Percentiles rank a stretch among this genome's conserved stretches.
These are phyloP conservation scores for Coniella vitis DNA, from an alignment of 2,329 filamentous ascomycete genomes.

Conservation along the genomic window DNA sequence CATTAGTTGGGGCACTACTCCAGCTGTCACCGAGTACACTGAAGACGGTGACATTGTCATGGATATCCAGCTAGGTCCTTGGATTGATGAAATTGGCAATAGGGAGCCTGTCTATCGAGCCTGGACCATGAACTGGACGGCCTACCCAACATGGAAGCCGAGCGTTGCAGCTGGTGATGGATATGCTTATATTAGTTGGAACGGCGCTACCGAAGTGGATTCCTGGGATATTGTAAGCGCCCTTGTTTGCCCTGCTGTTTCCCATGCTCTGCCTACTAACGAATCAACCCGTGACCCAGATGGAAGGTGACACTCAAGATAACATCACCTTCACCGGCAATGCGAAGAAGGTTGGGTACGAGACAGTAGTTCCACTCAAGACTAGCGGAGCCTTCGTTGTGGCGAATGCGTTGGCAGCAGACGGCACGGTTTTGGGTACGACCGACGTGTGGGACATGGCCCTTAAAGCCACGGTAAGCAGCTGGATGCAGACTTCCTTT, in stretches of 20 bases:
- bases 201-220: constrained; percentile 26
- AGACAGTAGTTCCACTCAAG: constrained; percentile 13
- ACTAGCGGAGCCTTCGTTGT: constrained; percentile 7
- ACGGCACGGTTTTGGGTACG: constrained; percentile 12
- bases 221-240: constrained; percentile 16
- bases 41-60: constrained; percentile 32
- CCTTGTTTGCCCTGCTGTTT: not conserved
- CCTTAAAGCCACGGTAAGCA: constrained; percentile 14
- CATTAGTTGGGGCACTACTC: constrained; percentile 39
- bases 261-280: not conserved
- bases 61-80: constrained; percentile 32
- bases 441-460: constrained; percentile 14
- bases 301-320: constrained; percentile 9
- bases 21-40: constrained; percentile 39
- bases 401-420: constrained; percentile 11
- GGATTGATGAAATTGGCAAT: constrained; percentile 8
- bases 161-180: constrained; percentile 14
- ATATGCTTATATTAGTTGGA: constrained; percentile 25
- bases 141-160: constrained; percentile 22
- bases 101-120: constrained; percentile 19
- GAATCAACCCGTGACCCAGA: not conserved
- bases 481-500: not conserved
- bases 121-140: constrained; percentile 18
- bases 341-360: constrained; percentile 12
- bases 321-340: constrained; percentile 14